Percentiles rank a stretch among this genome's conserved stretches.
These are phyloP conservation scores for Lipomyces sp. DNA, from an alignment of 805 yeast species.

Conservation along the genomic window DNA sequence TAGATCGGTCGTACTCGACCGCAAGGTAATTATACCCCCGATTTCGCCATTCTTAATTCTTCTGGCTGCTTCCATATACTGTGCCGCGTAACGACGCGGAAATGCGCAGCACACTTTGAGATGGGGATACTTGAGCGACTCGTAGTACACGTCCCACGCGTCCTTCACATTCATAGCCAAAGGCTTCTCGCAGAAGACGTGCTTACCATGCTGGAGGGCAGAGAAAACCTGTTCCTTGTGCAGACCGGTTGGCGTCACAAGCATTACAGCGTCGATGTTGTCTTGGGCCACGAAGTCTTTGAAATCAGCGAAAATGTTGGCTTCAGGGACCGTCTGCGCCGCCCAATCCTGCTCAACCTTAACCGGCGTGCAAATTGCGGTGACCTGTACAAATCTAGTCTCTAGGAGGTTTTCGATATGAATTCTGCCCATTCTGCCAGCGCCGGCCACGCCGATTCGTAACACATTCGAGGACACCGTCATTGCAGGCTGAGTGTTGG, in stretches of 20 bases:
- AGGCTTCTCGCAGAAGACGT: conserved; percentile 43
- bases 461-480: background rate
- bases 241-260: conserved; percentile 40
- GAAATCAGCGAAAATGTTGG: conserved; percentile 7
- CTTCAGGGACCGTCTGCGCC: conserved; percentile 5
- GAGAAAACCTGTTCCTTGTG: conserved; percentile 38
- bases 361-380: conserved; percentile 15
- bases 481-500: too few relatives aligned
- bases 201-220: conserved; percentile 41
- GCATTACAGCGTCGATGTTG: conserved; percentile 38
- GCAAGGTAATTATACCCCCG: conserved; percentile 33
- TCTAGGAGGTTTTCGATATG: conserved; percentile 17
- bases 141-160: conserved; percentile 34
- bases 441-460: conserved; percentile 25
- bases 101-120: conserved; percentile 37
- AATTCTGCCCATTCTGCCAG: conserved; percentile 22
- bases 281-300: conserved; percentile 8
- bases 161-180: conserved; percentile 36
- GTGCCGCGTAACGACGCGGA: conserved; percentile 36
- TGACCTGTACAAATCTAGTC: conserved; percentile 4
- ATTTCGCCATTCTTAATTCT: conserved; percentile 34
- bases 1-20: conserved; percentile 37
- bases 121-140: conserved; percentile 30
- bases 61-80: conserved; percentile 31
- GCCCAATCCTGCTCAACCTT: conserved; percentile 16